Evolutionary conservation across 2,329 filamentous ascomycete species (phyloP), one percentile per base, ranked within the genome.

Genomic region (Ceratocystis diversiconidia): DNA sequence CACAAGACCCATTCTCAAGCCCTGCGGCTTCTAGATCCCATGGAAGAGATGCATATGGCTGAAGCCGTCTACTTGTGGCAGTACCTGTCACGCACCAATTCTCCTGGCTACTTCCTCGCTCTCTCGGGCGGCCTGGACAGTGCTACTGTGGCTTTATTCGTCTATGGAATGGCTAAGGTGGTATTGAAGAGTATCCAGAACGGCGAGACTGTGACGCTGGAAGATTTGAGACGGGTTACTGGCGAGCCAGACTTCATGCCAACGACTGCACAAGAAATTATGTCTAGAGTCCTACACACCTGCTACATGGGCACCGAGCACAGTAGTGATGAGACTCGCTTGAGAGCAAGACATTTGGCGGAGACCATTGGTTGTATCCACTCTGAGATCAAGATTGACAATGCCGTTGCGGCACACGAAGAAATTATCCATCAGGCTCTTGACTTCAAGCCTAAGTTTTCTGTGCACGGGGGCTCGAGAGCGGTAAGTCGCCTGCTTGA

Each of bases 361-460:
- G 71, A 77, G 3, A 79, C 77, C 3, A 90, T 92, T 63, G 89
- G 88, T 2, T 79, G 82, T 17, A 85, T 90, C 71, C 90, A 94
- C 72, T 79, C 83, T 3, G 82, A 92, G 71, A 77, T 90, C 57
- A 83, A 90, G 70, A 90, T 92, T 66, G 89, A 92, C 71, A 79
- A 79, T 48, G 77, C 76, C n/a, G 84, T 86, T 52, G 82, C 81
- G 5, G 77, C 82, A 0, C 81, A 86, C 69, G 69, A 73, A 44
- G 66, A 69, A 19, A 70, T 74, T 60, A 69, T 74, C 28, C 65
- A 69, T 7, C 68, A 71, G 41, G 70, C 72, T 2, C 68, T 73
- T 1, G 67, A 70, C 30, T 73, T 73, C 48, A 70, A 71, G 17
- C 73, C 74, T 2, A 71, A 70, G 55, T 76, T 74, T 79, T 81